Evolutionary conservation across 1,139 yeast genomes (phyloP), one percentile per base, ranked within the genome.

Genomic region (Spencermartinsiella ligniputridi): DNA sequence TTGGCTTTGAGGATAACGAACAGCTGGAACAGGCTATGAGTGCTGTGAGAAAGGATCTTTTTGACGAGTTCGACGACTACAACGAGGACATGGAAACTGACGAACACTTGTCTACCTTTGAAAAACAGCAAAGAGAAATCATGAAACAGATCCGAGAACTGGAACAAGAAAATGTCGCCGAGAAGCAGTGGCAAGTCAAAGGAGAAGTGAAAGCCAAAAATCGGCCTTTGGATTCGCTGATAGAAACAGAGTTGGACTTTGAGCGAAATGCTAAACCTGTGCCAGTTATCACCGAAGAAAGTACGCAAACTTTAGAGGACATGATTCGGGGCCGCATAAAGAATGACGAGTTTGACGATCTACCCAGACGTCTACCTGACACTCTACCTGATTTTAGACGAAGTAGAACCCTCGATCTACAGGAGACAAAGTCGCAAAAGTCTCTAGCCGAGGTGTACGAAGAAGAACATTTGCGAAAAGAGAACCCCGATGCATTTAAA

Each of bases 391-490:
- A 76, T 51, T 83, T 81, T 66, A 78, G 70, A 63, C 61, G 69
- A 17, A 64, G 66, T 66, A 65, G 60, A 22, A 50, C 50, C 17
- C 71, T 74, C 41, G 94, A 88, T 53, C 78, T 92, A 19, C 82
- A 89, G 47, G 96, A 90, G 60, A 78, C 81, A 47, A 92, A 92
- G 65, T 86, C 96, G 1, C 64, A 79, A 22, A 88, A 89, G 64
- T 88, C 97, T 2, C 77, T 92, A 54, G 96, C 97, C 1, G 97
- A 92, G 58, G 66, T 87, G 35, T 92, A 92, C 63, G 97, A 90
- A 64, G 95, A 88, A 46, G 96, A 88, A 51, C 81, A 78, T 56
- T 52, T 54, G 48, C 75, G 81, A 47, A 73, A 71, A 36, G 72
- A 72, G n/a, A 61, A 62, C 38, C 64, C 71, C 4, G 66, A 62